Evolutionary conservation across 306 rosid species (phyloP), one percentile per base, ranked within the genome.

Genomic region (Begonia fuchsioides): DNA sequence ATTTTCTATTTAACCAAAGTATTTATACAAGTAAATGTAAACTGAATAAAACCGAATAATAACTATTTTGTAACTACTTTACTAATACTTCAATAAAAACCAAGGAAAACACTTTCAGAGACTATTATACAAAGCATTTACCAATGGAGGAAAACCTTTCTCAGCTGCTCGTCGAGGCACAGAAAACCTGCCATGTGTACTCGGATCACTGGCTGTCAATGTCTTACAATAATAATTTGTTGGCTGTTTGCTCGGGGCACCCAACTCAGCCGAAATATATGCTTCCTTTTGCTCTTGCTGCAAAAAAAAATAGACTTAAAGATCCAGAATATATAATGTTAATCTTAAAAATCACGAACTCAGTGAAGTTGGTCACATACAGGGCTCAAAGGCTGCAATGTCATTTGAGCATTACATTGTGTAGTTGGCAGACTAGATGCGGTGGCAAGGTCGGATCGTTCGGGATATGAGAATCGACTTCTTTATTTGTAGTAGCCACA

Each of bases 121-220:
- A 32, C 15, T 43, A 11, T 16, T 3, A 14, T 32, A 39, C 11
- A 45, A 44, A 19, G 45, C 20, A 35, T 43, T 58, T 73, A 90
- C 98, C 93, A 90, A 55, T 3, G 98, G 87, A 54, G 98, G 98
- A 66, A 90, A 90, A 62, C 85, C 98, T 85, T 90, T 90, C 50
- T 90, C 98, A 49, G 98, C 98, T 1, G 98, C 98, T 13, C 98
- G 82, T 48, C 98, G 98, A 69, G 98, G 98, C 53, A 90, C 98
- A 32, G 98, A 90, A 65, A 90, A 90, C 49, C 98, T 95, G 13
- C 98, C 98, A 47, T 90, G 98, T 50, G 95, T 90, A 63, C 98
- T 90, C 10, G 97, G 84, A 64, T 90, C 97, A 63, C 97, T 90
- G 46, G 97, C 98, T 46, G 95, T 90, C 81, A 90, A 79, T 43